Conservation (phyloP, 805 yeast species). For the Wickerhamiella sergipiensis region DNA sequence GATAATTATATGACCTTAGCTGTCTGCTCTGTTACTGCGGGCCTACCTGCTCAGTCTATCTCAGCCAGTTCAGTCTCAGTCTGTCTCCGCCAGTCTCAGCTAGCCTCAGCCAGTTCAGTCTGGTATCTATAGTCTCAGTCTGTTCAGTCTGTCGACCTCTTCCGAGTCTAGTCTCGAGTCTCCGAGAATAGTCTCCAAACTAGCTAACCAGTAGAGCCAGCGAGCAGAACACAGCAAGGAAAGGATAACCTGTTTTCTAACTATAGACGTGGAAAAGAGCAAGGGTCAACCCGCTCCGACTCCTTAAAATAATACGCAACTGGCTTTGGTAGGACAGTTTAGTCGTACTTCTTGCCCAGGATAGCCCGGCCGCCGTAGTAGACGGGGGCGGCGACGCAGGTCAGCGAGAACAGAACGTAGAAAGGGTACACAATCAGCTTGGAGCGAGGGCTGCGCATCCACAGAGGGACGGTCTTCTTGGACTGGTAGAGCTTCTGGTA, state of each 20-base stretch:
- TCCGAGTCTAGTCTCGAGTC: too few species aligned
- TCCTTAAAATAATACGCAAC: neutral
- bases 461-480: slow-evolving; percentile 22
- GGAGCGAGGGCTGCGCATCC: slow-evolving; percentile 47
- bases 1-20: too few species aligned
- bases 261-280: neutral
- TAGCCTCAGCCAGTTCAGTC: too few species aligned
- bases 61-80: too few species aligned
- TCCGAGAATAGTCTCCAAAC: too few species aligned
- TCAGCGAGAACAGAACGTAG: slow-evolving; percentile 56
- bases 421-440: slow-evolving; percentile 64
- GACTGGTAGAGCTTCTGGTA: slow-evolving; percentile 27
- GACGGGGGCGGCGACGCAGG: slow-evolving; percentile 48
- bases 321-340: neutral
- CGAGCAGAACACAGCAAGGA: too few species aligned
- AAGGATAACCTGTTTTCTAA: neutral
- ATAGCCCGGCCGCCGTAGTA: slow-evolving; percentile 62
- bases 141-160: too few species aligned
- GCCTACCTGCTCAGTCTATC: too few species aligned
- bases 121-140: too few species aligned
- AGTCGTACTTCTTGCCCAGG: slow-evolving; percentile 42
- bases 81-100: too few species aligned
- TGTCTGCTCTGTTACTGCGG: too few species aligned
- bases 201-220: too few species aligned
- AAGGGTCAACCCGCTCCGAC: neutral